Base-by-base conservation (phyloP, 2,329 filamentous ascomycete genomes). In the Botrytis fragariae region DNA sequence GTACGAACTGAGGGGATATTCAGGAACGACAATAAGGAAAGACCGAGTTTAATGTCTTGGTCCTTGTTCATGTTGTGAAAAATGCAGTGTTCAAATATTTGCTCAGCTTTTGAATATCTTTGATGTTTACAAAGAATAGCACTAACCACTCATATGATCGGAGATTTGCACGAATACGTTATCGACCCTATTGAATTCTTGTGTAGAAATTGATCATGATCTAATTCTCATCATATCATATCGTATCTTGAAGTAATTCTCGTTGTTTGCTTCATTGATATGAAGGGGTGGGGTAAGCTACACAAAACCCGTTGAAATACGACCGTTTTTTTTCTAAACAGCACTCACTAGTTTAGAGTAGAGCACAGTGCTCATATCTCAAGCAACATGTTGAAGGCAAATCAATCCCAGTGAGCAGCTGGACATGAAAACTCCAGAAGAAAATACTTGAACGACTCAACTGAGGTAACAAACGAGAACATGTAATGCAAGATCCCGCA, bases 1-100 rank as follows among this genome's bases (percentile, higher is more conserved):
- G 32, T 65, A 72, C 60, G 42, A 72, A 54, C n/a, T 10, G n/a
- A 65, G 70, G 35, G 35, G n/a, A 67, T 54, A 39, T 70, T 42
- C 68, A 62, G 42, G 25, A 62, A 70, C 42, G n/a, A 62, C 68
- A 70, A 70, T 9, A 42, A 37, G 54, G 29, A 70, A 35, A 57
- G 39, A 42, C 68, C 54, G 29, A 70, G 57, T 57, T 57, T 57
- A 70, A 61, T 4, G 20, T 20, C 44, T 45, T 62, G 51, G 37
- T 44, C 22, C 22, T 61, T 37, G n/a, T 61, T 65, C 20, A 72
- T 72, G 70, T n/a, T 57, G 70, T 72, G 70, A 51, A 72, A 37
- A 72, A 72, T 67, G 70, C 45, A 16, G 70, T 67, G 70, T 51
- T 65, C 69, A 64, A 64, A 57, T 69, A 59, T 44, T 70, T 61